Evolutionary conservation across 139 green algal genomes (phyloP).

Genomic region (Volvox reticuliferus): DNA sequence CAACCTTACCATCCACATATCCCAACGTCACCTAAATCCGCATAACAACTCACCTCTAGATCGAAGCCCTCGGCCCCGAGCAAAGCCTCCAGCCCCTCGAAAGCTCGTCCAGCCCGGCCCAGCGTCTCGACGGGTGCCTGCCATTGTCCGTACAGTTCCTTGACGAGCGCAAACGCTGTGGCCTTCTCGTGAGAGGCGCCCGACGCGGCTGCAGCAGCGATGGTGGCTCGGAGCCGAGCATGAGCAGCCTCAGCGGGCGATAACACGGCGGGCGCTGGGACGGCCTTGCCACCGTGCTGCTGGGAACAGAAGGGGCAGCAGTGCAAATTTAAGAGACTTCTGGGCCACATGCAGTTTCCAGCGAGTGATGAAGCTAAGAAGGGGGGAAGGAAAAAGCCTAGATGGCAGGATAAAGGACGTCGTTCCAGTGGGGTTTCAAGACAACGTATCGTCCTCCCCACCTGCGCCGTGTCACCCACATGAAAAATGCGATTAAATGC

Average conservation of each 20-base stretch:
- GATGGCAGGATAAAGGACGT: no score
- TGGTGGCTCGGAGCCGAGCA: not conserved
- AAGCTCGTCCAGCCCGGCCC: conserved; percentile 76
- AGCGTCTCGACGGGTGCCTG: conserved; percentile 75
- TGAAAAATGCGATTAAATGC: no score
- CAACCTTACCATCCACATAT: no score
- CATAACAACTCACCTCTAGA: conserved; percentile 60
- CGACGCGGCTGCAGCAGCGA: conserved; percentile 2
- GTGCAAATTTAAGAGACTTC: no score
- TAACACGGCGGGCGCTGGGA: conserved; percentile 2
- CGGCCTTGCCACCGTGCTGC: conserved; percentile 1
- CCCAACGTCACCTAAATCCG: no score
- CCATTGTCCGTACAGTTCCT: conserved; percentile 73
- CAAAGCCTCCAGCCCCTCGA: conserved; percentile 87
- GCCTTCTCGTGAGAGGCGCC: conserved; percentile 35
- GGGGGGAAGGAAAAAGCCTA: no score
- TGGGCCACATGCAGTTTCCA: no score
- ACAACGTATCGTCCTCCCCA: no score
- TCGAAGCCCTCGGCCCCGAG: conserved; percentile 82
- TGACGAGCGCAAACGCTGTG: conserved; percentile 73
- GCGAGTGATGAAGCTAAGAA: no score
- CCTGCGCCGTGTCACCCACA: no score
- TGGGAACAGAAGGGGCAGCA: no score
- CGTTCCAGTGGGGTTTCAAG: no score
- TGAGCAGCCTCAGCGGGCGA: not conserved